phyloP scores from a whole-genome alignment of 2,329 filamentous ascomycete genomes.

The Pyricularia sp. region DNA sequence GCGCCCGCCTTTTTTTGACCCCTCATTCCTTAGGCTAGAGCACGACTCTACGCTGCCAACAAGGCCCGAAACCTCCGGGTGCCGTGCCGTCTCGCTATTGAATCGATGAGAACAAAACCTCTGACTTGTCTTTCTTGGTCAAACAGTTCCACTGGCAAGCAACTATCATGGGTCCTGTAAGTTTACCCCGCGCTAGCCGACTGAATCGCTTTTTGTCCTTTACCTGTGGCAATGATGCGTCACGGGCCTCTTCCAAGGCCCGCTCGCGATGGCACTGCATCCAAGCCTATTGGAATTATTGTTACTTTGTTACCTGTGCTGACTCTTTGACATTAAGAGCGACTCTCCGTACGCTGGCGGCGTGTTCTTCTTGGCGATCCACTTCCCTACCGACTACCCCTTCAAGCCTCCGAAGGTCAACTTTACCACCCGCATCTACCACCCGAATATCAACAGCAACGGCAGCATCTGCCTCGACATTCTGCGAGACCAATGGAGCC shows the following conservation, averaged over 20 bases:
- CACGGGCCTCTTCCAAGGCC: neutral
- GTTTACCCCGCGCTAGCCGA: slow-evolving; percentile 24
- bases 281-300: neutral
- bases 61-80: neutral
- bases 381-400: slow-evolving; percentile 99
- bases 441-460: slow-evolving; percentile 99
- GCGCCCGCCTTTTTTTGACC: slow-evolving; percentile 12
- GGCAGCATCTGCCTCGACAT: slow-evolving; percentile 99
- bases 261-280: neutral
- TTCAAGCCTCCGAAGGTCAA: slow-evolving; percentile 99
- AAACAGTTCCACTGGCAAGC: slow-evolving; percentile 98
- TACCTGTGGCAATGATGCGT: neutral
- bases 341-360: slow-evolving; percentile 97
- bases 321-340: slow-evolving; percentile 40
- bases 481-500: slow-evolving; percentile 97
- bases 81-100: neutral
- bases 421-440: slow-evolving; percentile 99
- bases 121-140: slow-evolving; percentile 16
- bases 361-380: slow-evolving; percentile 97
- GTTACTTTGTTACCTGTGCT: neutral
- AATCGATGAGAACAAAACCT: slow-evolving; percentile 5
- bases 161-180: slow-evolving; percentile 98
- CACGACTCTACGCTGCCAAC: neutral
- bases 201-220: neutral
- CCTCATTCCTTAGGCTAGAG: slow-evolving; percentile 1